Evolutionary conservation across 768 basidiomycete genomes (phyloP).

Genomic region (Lentinula guzmanii): DNA sequence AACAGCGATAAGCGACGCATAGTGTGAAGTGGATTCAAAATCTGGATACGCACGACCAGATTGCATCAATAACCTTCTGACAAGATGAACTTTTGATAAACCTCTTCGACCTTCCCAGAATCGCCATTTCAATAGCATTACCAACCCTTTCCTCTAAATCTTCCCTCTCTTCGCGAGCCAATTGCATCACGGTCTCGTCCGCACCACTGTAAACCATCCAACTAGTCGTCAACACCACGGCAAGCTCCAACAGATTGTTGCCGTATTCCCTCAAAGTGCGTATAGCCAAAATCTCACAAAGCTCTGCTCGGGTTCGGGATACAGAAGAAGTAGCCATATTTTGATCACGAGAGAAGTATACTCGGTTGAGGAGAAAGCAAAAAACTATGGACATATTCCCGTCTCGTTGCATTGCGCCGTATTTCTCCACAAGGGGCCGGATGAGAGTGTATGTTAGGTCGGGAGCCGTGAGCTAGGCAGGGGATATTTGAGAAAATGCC

Average conservation of each 20-base stretch:
- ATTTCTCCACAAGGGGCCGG: conserved; percentile 85
- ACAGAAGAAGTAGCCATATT: conserved; percentile 64
- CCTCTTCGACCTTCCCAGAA: conserved; percentile 59
- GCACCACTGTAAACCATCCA: conserved; percentile 82
- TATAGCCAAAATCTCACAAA: conserved; percentile 90
- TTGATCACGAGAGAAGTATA: conserved; percentile 78
- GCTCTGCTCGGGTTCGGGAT: conserved; percentile 66
- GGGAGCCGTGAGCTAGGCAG: conserved; percentile 63
- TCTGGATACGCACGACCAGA: conserved; percentile 56
- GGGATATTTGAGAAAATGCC: background rate
- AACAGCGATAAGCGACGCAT: background rate
- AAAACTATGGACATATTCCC: conserved; percentile 86
- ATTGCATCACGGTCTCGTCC: conserved; percentile 47
- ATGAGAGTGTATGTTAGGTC: conserved; percentile 90
- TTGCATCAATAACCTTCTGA: conserved; percentile 84
- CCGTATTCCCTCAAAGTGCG: conserved; percentile 70
- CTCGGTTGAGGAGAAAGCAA: conserved; percentile 81
- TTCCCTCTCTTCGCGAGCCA: conserved; percentile 58
- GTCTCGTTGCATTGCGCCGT: conserved; percentile 58
- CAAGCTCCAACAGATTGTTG: conserved; percentile 61
- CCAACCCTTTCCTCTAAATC: conserved; percentile 77
- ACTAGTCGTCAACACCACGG: conserved; percentile 65
- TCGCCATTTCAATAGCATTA: conserved; percentile 87
- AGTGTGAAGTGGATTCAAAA: background rate
- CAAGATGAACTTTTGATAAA: conserved; percentile 89